A percentile compares a stretch with the other conserved stretches of the same genome.
Conservation (phyloP, 352 stramenopile genomes). For the Phytophthora hibernalis region DNA sequence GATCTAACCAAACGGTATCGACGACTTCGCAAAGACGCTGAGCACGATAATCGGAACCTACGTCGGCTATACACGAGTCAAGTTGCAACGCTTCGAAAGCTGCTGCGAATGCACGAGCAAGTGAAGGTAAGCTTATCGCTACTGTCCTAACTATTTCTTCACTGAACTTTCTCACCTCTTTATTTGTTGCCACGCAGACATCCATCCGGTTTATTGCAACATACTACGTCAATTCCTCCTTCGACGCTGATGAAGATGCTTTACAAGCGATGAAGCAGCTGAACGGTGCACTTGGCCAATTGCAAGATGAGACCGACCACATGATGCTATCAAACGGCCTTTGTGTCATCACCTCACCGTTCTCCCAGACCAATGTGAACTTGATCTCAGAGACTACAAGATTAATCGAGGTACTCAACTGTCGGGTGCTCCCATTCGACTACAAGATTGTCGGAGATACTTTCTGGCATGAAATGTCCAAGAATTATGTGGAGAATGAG, state of each 20-base stretch:
- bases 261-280: not conserved
- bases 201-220: not conserved
- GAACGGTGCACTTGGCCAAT: not conserved
- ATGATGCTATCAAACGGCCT: conserved; percentile 1
- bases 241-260: not conserved
- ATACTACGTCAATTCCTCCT: conserved; percentile 2
- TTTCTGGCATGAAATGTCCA: conserved; percentile 14
- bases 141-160: no score
- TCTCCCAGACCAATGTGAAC: not conserved
- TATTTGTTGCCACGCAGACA: not conserved
- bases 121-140: not conserved
- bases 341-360: not conserved
- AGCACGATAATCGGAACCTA: not conserved
- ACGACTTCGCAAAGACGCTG: not conserved
- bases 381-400: not conserved
- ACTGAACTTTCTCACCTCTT: no score
- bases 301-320: not conserved
- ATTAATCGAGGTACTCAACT: conserved; percentile 1
- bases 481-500: conserved; percentile 1
- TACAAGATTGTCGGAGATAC: not conserved
- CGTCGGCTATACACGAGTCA: not conserved
- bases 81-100: not conserved
- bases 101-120: not conserved
- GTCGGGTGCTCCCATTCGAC: conserved; percentile 2
- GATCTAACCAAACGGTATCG: not conserved